Percentiles rank a stretch among this genome's conserved stretches.
These are phyloP conservation scores for Akebia trifoliata DNA, from an alignment of 164 flowering plant species.

Conservation along the genomic window DNA sequence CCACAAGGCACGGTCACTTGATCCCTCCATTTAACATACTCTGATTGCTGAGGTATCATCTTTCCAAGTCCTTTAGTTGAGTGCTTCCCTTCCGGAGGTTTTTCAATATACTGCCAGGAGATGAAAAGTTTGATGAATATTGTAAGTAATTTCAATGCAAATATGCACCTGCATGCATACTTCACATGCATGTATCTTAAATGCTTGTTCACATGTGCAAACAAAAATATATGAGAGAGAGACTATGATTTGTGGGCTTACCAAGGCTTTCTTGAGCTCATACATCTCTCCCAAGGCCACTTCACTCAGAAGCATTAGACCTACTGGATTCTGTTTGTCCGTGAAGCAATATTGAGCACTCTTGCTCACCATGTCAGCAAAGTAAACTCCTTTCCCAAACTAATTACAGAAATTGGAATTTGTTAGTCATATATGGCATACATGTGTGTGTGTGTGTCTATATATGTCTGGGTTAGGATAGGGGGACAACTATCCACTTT, in stretches of 20 bases:
- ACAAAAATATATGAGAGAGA: background rate
- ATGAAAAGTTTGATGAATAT: no score
- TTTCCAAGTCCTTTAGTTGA: constrained; percentile 95
- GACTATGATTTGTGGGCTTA: constrained; percentile 23
- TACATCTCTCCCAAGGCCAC: constrained; percentile 89
- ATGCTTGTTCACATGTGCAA: background rate
- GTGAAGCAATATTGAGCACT: constrained; percentile 95
- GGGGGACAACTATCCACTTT: no score
- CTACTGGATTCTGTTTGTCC: constrained; percentile 72
- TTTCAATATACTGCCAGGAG: constrained; percentile 82
- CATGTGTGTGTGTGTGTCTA: background rate
- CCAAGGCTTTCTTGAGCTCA: constrained; percentile 73
- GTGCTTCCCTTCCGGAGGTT: constrained; percentile 88
- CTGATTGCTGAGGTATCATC: constrained; percentile 64
- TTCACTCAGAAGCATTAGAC: constrained; percentile 92
- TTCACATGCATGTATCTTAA: background rate
- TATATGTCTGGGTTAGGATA: no score
- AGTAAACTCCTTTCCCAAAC: constrained; percentile 98
- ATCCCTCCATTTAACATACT: constrained; percentile 69
- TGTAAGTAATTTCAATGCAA: no score
- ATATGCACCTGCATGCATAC: no score
- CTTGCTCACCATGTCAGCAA: constrained; percentile 97
- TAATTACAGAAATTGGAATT: constrained; percentile 21
- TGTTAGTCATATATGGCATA: constrained; percentile 1
- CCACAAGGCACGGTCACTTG: constrained; percentile 93